Base-by-base conservation (phyloP, 2,329 filamentous ascomycete genomes). In the Aspergillus uvarum region DNA sequence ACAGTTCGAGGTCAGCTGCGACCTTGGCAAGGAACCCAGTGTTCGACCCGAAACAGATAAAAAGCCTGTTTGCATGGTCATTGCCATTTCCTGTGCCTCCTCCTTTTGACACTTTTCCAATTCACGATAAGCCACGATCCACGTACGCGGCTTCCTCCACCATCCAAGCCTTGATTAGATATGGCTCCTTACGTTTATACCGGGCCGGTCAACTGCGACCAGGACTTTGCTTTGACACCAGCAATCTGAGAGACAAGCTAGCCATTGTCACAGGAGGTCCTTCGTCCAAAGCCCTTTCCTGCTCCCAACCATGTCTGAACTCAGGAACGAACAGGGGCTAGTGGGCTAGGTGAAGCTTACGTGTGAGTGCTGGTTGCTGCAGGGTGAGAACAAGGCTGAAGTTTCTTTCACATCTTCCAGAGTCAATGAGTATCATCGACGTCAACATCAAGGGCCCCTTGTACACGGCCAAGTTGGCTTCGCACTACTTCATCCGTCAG, bases 391-490 rank as follows among this genome's bases (percentile, higher is more conserved):
- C 7, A 29, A 29, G 26, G 7, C n/a, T 29, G 7, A 3, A 35
- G 12, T 19, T 5, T 3, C n/a, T 29, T 14, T 2, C 11, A 3
- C 47, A 10, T 32, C 0, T 19, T 26, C 14, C 12, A 10, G 26
- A 29, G 26, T 29, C 26, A 10, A 10, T 77, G 59, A 65, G 65
- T 16, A 75, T 73, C 12, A 67, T 81, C 7, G 65, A 79, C 10
- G 73, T 79, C 26, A 79, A 80, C 55, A 63, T 79, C 11, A 66
- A 73, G 4, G 80, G 80, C 2, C 74, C 73, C 0, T 57, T 80
- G 4, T 82, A 81, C 65, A 82, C 81, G 0, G 74, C 76, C 59
- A 82, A 81, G 62, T 71, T 82, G 0, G 80, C 80, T 0, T 65
- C 59, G 1, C 74, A 77, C 63, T 74, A 78, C 62, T 77, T 77